Evolutionary conservation across 768 basidiomycete species (phyloP), one percentile per base, ranked within the genome.

Genomic region (Tricholoma sp.): DNA sequence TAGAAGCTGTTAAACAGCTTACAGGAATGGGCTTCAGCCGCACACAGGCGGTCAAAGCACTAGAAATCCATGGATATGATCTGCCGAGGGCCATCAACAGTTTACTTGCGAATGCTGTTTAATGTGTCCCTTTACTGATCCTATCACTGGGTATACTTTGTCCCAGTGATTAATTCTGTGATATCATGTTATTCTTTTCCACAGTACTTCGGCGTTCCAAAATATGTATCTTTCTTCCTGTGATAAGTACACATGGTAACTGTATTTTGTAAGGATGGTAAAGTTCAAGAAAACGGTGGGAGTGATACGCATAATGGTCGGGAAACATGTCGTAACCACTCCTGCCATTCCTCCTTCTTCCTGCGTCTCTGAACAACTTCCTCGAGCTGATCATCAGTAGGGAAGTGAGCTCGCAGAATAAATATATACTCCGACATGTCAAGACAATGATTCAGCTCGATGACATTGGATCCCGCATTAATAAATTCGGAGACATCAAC

Each of bases 1-100:
- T 85, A 11, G 84, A 86, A 59, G 74, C 85, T 1, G 88, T 94
- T 18, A 89, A 85, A 65, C 85, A 89, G 66, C 74, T 98, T 39
- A 85, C 84, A 48, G 81, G 80, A 17, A 97, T 98, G 94, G 96
- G 96, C 24, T 98, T 98, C 76, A 86, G 81, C 59, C 82, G 95
- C 41, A 70, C 75, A 13, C 86, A 94, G 67, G 91, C 92, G 0
- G 82, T 98, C 6, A 80, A 79, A 11, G 93, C 95, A 11, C 76
- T 98, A 6, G 95, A 96, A 70, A 85, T 81, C 56, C 77, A 89
- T 66, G 85, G 84, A 54, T 97, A 96, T 65, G 88, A 94, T 68
- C 80, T 96, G 36, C 85, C 67, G 61, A 82, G 77, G 65, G 88
- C 92, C 15, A 71, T 93, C 56, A 91, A 94, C 68, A 86, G 81